Conservation (phyloP, 257 asterid genomes). For the Solanum clarkiae region DNA sequence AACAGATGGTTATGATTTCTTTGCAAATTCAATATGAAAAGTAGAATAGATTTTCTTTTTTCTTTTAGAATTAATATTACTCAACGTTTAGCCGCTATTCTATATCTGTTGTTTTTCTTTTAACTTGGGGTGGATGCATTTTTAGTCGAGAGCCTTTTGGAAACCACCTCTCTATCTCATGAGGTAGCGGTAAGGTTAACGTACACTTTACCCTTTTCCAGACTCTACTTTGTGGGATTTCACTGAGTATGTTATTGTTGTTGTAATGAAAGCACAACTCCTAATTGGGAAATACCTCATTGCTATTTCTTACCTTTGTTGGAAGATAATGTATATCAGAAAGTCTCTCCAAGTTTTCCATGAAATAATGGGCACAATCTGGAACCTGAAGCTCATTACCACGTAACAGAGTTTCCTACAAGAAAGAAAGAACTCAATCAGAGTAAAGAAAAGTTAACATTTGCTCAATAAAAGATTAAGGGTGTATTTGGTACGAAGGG, state of each 20-base stretch:
- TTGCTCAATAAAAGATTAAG: background rate
- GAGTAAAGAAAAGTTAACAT: background rate
- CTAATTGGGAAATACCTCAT: background rate
- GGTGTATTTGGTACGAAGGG: background rate
- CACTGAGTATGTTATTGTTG: no score
- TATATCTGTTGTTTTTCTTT: no score
- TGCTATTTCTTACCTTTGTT: slow-evolving; percentile 51
- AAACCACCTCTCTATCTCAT: no score
- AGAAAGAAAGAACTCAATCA: slow-evolving; percentile 8
- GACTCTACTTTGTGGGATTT: no score
- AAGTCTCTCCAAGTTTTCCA: slow-evolving; percentile 80
- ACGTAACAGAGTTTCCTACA: slow-evolving; percentile 70
- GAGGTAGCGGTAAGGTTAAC: no score
- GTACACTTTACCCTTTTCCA: no score
- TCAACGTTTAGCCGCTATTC: no score
- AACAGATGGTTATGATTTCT: background rate
- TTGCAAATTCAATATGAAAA: background rate
- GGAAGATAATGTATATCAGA: slow-evolving; percentile 73
- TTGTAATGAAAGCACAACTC: background rate
- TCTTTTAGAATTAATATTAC: no score
- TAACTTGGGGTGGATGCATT: no score
- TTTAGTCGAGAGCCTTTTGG: no score
- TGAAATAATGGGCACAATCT: slow-evolving; percentile 81
- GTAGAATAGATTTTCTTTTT: background rate
- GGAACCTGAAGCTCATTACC: slow-evolving; percentile 96